Evolutionary conservation across 345 rosid genomes (phyloP).

Genomic region (Capsella bursapastoris): DNA sequence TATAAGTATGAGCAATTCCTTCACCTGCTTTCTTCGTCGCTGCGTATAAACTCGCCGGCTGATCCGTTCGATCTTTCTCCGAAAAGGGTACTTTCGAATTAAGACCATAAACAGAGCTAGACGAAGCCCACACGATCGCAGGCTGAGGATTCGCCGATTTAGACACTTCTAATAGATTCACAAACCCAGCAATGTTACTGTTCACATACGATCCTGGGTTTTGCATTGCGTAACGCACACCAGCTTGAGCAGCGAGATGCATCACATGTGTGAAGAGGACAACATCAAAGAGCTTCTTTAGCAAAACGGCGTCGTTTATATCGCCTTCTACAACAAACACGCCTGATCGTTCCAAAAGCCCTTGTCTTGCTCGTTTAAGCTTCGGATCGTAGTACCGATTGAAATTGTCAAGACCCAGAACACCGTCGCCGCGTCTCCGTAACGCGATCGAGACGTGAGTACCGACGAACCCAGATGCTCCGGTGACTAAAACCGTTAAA

Average conservation of each 20-base stretch:
- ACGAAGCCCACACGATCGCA: conserved; percentile 72
- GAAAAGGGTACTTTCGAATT: conserved; percentile 70
- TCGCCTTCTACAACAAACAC: conserved; percentile 71
- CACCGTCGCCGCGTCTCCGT: conserved; percentile 74
- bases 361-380: conserved; percentile 65
- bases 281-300: conserved; percentile 58
- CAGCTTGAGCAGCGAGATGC: conserved; percentile 75
- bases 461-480: conserved; percentile 86
- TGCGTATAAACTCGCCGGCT: conserved; percentile 68
- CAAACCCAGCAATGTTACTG: conserved; percentile 69
- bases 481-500: conserved; percentile 67
- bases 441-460: conserved; percentile 63
- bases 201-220: conserved; percentile 69
- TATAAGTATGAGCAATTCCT: conserved; percentile 68
- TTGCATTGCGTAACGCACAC: conserved; percentile 71
- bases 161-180: conserved; percentile 61
- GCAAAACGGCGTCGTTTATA: conserved; percentile 55
- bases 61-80: conserved; percentile 66
- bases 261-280: conserved; percentile 65
- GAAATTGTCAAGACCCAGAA: conserved; percentile 76
- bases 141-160: conserved; percentile 68
- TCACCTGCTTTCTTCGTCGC: conserved; percentile 80
- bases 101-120: conserved; percentile 74
- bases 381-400: conserved; percentile 62
- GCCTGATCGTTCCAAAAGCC: conserved; percentile 54